These are phyloP conservation scores for Pseudomassariella vexata DNA, from an alignment of 2,329 filamentous ascomycete species.

Conservation along the genomic window DNA sequence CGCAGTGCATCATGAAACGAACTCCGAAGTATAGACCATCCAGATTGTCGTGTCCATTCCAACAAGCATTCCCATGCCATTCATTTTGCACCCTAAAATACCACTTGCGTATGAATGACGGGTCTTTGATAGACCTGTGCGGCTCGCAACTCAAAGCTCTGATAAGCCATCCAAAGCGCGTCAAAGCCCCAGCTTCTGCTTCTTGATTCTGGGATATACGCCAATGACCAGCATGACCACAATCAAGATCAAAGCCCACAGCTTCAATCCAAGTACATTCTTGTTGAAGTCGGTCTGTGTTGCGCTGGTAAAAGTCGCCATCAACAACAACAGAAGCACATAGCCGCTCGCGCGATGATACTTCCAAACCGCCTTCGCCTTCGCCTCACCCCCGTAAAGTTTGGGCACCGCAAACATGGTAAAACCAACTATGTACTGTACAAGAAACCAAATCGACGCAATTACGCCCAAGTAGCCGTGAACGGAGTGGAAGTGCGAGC, in stretches of 20 bases:
- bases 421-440: constrained; percentile 75
- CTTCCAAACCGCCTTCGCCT: constrained; percentile 81
- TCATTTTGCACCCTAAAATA: no score
- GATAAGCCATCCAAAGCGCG: no score
- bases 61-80: no score
- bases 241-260: constrained; percentile 70
- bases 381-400: constrained; percentile 67
- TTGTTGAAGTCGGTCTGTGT: constrained; percentile 71
- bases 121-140: no score
- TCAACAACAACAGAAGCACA: constrained; percentile 59
- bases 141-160: no score
- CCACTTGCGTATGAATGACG: no score
- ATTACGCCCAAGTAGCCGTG: constrained; percentile 80
- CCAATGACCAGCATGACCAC: constrained; percentile 63
- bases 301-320: constrained; percentile 70
- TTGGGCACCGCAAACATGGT: constrained; percentile 72
- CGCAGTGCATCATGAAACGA: no score
- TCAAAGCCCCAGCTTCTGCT: constrained; percentile 67
- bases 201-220: constrained; percentile 71
- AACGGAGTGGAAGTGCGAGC: constrained; percentile 69
- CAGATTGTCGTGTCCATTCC: no score
- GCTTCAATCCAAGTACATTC: constrained; percentile 61
- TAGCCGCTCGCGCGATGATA: constrained; percentile 82
- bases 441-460: constrained; percentile 62
- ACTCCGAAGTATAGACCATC: no score